Evolutionary conservation across 2,329 filamentous ascomycete species (phyloP).

Genomic region (Neopestalotiopsis clavispora): DNA sequence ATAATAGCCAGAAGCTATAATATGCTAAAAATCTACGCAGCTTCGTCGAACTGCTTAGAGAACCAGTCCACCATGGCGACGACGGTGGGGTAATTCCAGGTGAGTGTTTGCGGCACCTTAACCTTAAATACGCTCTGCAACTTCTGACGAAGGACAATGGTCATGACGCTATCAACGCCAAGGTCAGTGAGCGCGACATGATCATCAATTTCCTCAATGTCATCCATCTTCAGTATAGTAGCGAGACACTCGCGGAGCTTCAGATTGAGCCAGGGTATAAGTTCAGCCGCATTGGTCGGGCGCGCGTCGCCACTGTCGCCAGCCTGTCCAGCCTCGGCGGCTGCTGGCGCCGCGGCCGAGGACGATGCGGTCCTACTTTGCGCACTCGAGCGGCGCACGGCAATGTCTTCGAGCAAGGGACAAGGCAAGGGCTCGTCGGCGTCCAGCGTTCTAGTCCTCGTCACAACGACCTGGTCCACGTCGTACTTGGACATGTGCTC

Average conservation of each 20-base stretch:
- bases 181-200: slow-evolving; percentile 40
- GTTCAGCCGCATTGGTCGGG: slow-evolving; percentile 28
- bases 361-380: no score
- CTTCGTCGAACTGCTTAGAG: slow-evolving; percentile 26
- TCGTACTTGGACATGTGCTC: slow-evolving; percentile 39
- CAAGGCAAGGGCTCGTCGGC: slow-evolving; percentile 33
- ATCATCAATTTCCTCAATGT: slow-evolving; percentile 39
- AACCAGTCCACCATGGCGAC: slow-evolving; percentile 42
- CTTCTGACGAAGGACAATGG: slow-evolving; percentile 37
- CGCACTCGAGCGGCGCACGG: slow-evolving; percentile 20
- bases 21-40: neutral
- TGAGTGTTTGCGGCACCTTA: slow-evolving; percentile 43
- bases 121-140: slow-evolving; percentile 39
- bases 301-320: neutral
- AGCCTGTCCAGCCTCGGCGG: neutral
- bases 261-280: slow-evolving; percentile 33
- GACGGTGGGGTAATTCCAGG: slow-evolving; percentile 46
- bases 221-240: slow-evolving; percentile 35
- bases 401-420: slow-evolving; percentile 35
- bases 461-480: slow-evolving; percentile 43
- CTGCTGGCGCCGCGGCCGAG: neutral
- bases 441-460: slow-evolving; percentile 36
- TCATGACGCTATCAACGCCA: slow-evolving; percentile 47
- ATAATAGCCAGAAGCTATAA: no score
- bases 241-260: slow-evolving; percentile 37